Conservation (phyloP, 2,329 filamentous ascomycete species). For the Cyphellophora europaea region DNA sequence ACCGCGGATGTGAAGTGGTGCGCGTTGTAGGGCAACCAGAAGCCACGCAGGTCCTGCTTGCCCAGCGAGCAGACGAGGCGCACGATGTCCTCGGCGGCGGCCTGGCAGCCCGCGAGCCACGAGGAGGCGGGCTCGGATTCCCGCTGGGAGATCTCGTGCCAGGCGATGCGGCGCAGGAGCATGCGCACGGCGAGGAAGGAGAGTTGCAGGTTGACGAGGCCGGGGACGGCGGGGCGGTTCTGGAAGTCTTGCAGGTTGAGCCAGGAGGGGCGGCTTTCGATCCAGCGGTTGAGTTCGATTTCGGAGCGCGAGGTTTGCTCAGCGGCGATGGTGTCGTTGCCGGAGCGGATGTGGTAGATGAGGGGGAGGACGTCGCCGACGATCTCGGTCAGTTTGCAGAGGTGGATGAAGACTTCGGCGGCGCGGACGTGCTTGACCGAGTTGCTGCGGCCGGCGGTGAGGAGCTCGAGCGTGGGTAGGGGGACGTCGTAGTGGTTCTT, state of each 20-base stretch:
- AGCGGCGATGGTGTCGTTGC: slow-evolving; percentile 31
- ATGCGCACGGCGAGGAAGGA: slow-evolving; percentile 36
- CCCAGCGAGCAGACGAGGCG: slow-evolving; percentile 32
- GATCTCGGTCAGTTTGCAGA: slow-evolving; percentile 42
- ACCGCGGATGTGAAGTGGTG: slow-evolving; percentile 19
- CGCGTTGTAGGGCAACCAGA: slow-evolving; percentile 18
- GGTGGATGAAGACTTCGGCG: slow-evolving; percentile 42
- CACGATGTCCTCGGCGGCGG: slow-evolving; percentile 13
- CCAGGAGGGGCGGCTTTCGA: slow-evolving; percentile 35
- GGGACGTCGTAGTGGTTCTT: slow-evolving; percentile 49
- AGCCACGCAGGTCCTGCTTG: slow-evolving; percentile 12
- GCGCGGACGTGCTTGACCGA: slow-evolving; percentile 34
- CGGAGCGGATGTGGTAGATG: slow-evolving; percentile 35
- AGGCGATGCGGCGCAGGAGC: slow-evolving; percentile 36
- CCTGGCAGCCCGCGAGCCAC: slow-evolving; percentile 17
- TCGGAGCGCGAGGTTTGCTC: slow-evolving; percentile 36
- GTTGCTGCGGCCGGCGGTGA: slow-evolving; percentile 27
- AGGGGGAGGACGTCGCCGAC: slow-evolving; percentile 36
- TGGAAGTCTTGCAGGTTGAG: slow-evolving; percentile 26
- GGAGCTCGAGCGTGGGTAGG: slow-evolving; percentile 36
- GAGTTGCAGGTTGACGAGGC: slow-evolving; percentile 35
- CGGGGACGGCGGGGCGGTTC: slow-evolving; percentile 27
- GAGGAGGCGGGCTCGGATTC: slow-evolving; percentile 13
- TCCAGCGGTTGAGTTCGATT: slow-evolving; percentile 36
- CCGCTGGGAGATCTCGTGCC: slow-evolving; percentile 28